Conservation (phyloP, 1,139 yeast genomes). For the Hyphopichia fennica region DNA sequence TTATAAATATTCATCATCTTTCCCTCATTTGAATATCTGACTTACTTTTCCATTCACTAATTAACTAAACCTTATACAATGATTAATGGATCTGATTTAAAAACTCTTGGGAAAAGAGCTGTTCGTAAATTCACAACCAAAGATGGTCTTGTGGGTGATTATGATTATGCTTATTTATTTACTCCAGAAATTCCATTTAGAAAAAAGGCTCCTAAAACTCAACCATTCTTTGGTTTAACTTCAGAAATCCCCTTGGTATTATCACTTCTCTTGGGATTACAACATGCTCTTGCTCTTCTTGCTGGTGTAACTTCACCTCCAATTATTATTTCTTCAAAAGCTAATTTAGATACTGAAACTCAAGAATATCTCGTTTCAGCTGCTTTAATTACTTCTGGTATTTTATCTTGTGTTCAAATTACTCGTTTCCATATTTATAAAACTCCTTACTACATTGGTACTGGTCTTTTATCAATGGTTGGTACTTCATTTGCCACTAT, state of each 20-base stretch:
- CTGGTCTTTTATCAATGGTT: constrained; percentile 84
- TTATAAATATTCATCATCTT: no score
- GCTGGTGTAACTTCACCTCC: constrained; percentile 94
- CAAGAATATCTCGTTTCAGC: constrained; percentile 76
- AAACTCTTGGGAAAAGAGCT: constrained; percentile 20
- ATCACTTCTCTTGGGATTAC: constrained; percentile 78
- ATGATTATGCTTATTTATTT: constrained; percentile 75
- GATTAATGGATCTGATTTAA: constrained; percentile 10
- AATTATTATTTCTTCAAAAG: constrained; percentile 59
- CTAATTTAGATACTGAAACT: constrained; percentile 50
- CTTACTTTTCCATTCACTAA: not conserved
- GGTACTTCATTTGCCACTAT: constrained; percentile 91
- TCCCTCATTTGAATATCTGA: no score
- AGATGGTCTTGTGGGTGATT: constrained; percentile 80
- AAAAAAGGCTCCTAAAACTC: constrained; percentile 48
- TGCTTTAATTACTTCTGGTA: constrained; percentile 73
- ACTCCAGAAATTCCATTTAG: constrained; percentile 74
- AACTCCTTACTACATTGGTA: constrained; percentile 77
- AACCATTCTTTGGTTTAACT: constrained; percentile 80
- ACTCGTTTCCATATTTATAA: constrained; percentile 73
- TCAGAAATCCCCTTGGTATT: constrained; percentile 76
- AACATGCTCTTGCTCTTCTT: constrained; percentile 85
- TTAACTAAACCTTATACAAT: constrained; percentile 2
- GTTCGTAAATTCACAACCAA: constrained; percentile 58
- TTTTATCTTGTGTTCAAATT: constrained; percentile 74